Conservation (phyloP, 495 filamentous ascomycete species). For the Choiromyces venosus region DNA sequence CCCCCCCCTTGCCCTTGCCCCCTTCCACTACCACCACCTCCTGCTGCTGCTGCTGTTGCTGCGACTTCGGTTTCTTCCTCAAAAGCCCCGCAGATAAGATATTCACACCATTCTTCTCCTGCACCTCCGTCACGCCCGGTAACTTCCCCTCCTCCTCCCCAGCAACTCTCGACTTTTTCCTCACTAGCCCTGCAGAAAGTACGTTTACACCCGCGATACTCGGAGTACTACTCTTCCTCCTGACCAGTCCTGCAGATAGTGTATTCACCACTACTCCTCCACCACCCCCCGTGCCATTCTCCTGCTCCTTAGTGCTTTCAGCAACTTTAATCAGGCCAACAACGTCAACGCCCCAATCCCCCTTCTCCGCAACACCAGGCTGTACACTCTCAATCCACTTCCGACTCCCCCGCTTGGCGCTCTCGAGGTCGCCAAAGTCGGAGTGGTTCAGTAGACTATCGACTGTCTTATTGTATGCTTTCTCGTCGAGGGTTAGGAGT, state of each 20-base stretch:
- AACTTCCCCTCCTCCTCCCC: conserved; percentile 33
- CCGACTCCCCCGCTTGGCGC: conserved; percentile 62
- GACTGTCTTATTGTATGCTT: conserved; percentile 68
- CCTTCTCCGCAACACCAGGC: conserved; percentile 40
- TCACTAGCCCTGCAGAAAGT: conserved; percentile 25
- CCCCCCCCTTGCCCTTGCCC: conserved; percentile 15
- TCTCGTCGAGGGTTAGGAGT: conserved; percentile 64
- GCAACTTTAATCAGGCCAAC: conserved; percentile 46
- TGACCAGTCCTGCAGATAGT: conserved; percentile 47
- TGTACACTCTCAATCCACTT: conserved; percentile 61
- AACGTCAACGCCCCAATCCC: conserved; percentile 53
- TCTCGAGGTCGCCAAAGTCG: conserved; percentile 68
- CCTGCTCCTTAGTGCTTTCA: background rate
- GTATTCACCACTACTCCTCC: conserved; percentile 34
- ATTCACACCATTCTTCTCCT: conserved; percentile 38
- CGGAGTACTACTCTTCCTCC: conserved; percentile 51
- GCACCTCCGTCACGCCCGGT: conserved; percentile 33
- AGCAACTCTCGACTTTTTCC: conserved; percentile 42
- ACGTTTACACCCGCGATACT: conserved; percentile 23
- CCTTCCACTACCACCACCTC: conserved; percentile 19
- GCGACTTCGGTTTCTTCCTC: conserved; percentile 48
- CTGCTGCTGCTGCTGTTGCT: conserved; percentile 11
- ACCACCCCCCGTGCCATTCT: background rate
- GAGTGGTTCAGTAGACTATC: conserved; percentile 71
- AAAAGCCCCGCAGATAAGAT: conserved; percentile 48